Evolutionary conservation across 306 rosid species (phyloP).

Genomic region (Urtica urens): DNA sequence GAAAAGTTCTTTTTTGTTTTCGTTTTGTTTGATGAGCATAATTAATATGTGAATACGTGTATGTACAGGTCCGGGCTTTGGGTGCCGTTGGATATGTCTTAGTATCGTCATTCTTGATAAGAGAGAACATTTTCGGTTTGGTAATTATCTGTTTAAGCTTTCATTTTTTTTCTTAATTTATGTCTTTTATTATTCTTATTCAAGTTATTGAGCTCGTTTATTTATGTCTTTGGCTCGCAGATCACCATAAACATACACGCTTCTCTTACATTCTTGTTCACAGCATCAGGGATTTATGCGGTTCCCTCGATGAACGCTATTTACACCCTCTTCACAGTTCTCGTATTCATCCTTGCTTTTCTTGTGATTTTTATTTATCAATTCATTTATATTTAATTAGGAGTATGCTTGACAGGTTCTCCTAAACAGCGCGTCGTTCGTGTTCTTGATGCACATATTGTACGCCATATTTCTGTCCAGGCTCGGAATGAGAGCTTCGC

Average conservation of each 20-base stretch:
- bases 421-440: constrained; percentile 62
- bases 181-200: neutral
- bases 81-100: constrained; percentile 90
- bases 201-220: neutral
- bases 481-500: constrained; percentile 78
- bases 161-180: neutral
- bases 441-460: constrained; percentile 76
- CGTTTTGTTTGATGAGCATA: neutral
- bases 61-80: constrained; percentile 59
- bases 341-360: constrained; percentile 32
- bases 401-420: constrained; percentile 34
- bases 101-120: constrained; percentile 67
- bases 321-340: constrained; percentile 49
- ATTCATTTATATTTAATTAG: neutral
- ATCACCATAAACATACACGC: constrained; percentile 95
- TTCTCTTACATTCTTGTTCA: constrained; percentile 64
- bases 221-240: constrained; percentile 35
- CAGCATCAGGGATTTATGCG: constrained; percentile 55
- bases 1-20: constrained; percentile 8
- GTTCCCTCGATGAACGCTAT: constrained; percentile 74
- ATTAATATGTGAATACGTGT: neutral
- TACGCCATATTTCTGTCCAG: constrained; percentile 72
- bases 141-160: constrained; percentile 30
- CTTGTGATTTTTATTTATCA: neutral
- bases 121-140: constrained; percentile 86